Base-by-base conservation (phyloP, 1,284 basidiomycete species). In the Phenoliferia sp. region DNA sequence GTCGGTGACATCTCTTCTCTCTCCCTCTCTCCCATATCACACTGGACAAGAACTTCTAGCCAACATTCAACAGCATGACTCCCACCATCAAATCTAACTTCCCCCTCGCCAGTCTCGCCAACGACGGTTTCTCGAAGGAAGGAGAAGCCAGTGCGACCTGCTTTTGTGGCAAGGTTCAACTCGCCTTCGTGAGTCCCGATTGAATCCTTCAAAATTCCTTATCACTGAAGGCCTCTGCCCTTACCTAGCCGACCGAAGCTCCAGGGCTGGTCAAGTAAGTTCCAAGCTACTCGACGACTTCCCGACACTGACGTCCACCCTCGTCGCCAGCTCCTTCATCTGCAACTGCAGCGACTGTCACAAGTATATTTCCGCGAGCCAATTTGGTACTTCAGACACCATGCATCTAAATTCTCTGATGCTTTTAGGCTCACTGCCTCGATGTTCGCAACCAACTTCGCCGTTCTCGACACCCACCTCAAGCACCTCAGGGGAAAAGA, bases 281-380 rank as follows among this genome's bases (percentile, higher is more conserved):
- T n/a, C n/a, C n/a, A n/a, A n/a, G n/a, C n/a, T n/a, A n/a, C n/a
- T n/a, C n/a, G n/a, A n/a, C n/a, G n/a, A n/a, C n/a, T n/a, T n/a
- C n/a, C n/a, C n/a, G n/a, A n/a, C n/a, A n/a, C n/a, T n/a, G n/a
- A n/a, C n/a, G n/a, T n/a, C n/a, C n/a, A n/a, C n/a, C n/a, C n/a
- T n/a, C n/a, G n/a, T n/a, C n/a, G n/a, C n/a, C n/a, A n/a, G n/a
- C 32, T 71, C 73, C 3, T 79, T 79, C 66, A 52, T 79, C 2
- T 80, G 79, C 66, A 65, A 78, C 64, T 80, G 79, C 68, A 54
- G 70, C 58, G 79, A 80, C 64, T 79, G 79, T 61, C 76, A 76
- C 28, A 80, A 78, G 61, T n/a, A n/a, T n/a, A n/a, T n/a, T n/a
- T n/a, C n/a, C n/a, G n/a, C n/a, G n/a, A n/a, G n/a, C n/a, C n/a